Base-by-base conservation (phyloP, 352 stramenopile species). In the Thraustotheca clavata region DNA sequence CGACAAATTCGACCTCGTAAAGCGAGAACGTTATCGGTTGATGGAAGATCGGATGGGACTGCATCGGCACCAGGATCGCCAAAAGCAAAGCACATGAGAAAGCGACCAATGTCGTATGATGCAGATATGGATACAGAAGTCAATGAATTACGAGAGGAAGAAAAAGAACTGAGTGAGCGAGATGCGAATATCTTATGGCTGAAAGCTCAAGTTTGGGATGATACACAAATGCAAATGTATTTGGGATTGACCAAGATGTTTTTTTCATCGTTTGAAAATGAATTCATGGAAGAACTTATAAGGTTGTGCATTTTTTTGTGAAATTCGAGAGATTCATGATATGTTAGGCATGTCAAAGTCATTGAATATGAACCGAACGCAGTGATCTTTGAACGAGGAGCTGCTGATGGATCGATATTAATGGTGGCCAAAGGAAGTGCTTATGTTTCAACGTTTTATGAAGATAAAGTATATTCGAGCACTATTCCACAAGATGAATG, bases 341-440 rank as follows among this genome's bases (percentile, higher is more conserved):
- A 50, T 47, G 20, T 36, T 50, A 84, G 78, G 36, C 79, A 92
- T 47, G 61, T 94, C 14, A 49, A 75, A 11, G 86, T 91, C 20
- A 31, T 83, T 7, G 71, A 55, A 20, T 79, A 84, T 24, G 14
- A 67, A 1, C 72, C 79, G 50, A 80, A 72, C 3, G 72, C 88
- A 2, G 36, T 67, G 36, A 87, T 94, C 54, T 92, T 90, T 33
- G 69, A 69, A 0, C 65, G 69, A 27, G 76, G 79, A 8, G 60
- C 76, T 38, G 71, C 90, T 33, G 81, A 92, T 59, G 85, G 85
- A 0, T 92, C 85, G 0, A 84, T 94, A 32, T 47, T 92, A n/a
- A 61, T 94, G 24, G 72, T 94, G 7, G 75, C 83, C 0, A 71
- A 76, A 7, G 85, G 85, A 2, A 67, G 78, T 34, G 85, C 74